Conservation (phyloP, 257 asterid genomes). For the Thymus quinquecostatus region DNA sequence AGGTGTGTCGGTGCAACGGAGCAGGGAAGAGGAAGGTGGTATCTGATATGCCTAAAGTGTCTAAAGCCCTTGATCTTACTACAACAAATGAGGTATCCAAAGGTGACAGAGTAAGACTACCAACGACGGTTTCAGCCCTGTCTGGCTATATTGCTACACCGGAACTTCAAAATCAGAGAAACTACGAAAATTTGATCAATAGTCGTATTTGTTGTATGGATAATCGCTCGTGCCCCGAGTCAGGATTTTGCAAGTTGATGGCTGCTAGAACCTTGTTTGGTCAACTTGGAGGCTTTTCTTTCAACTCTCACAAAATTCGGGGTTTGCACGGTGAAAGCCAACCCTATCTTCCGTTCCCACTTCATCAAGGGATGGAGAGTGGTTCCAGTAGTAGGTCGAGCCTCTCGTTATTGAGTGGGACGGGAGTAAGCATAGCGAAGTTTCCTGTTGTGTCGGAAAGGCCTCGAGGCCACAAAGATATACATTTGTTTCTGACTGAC, state of each 20-base stretch:
- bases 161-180: background rate
- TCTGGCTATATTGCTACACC: background rate
- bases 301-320: conserved; percentile 23
- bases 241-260: background rate
- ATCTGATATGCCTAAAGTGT: background rate
- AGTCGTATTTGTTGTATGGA: conserved; percentile 18
- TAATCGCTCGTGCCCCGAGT: background rate
- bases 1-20: background rate
- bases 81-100: conserved; percentile 17
- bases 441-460: background rate
- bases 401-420: conserved; percentile 20
- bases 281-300: conserved; percentile 30
- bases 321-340: conserved; percentile 30
- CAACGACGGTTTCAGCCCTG: conserved; percentile 11
- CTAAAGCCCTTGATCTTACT: background rate
- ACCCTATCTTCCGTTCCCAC: conserved; percentile 23
- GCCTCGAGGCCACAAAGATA: conserved; percentile 19
- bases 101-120: conserved; percentile 12
- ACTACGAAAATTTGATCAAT: conserved; percentile 1
- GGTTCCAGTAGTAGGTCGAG: conserved; percentile 33
- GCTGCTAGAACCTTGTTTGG: background rate
- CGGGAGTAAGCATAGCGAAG: conserved; percentile 7
- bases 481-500: background rate
- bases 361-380: conserved; percentile 28
- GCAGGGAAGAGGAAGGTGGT: background rate